Percentiles rank a stretch among this genome's conserved stretches.
These are phyloP conservation scores for Stagonosporopsis rhizophila DNA, from an alignment of 2,329 filamentous ascomycete genomes.

Conservation along the genomic window DNA sequence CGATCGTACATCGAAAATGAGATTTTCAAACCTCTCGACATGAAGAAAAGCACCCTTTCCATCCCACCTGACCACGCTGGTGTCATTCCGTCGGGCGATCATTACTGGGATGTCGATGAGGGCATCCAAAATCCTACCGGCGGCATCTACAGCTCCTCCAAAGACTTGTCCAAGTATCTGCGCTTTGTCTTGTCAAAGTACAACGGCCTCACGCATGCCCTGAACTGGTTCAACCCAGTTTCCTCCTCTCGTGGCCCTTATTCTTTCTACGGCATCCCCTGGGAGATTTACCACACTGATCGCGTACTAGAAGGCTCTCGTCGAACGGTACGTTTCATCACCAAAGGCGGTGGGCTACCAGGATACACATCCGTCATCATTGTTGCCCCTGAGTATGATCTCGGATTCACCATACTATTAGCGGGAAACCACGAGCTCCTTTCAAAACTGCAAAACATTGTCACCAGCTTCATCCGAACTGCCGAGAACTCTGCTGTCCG, in stretches of 20 bases:
- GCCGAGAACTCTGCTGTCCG: constrained; percentile 44
- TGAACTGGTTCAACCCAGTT: constrained; percentile 55
- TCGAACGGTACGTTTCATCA: constrained; percentile 53
- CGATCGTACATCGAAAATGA: constrained; percentile 48
- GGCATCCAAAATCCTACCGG: constrained; percentile 55
- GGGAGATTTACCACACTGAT: constrained; percentile 56
- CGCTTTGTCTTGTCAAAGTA: constrained; percentile 53
- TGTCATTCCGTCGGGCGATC: constrained; percentile 46
- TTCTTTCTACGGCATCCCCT: constrained; percentile 57
- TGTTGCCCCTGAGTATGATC: constrained; percentile 53
- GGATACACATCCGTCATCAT: constrained; percentile 53
- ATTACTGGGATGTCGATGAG: constrained; percentile 53
- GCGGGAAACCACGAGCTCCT: constrained; percentile 37
- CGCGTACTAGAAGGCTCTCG: constrained; percentile 46
- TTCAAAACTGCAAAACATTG: constrained; percentile 34
- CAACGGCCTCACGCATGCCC: constrained; percentile 50
- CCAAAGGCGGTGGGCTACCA: constrained; percentile 54
- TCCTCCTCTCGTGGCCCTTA: constrained; percentile 47
- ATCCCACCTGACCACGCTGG: constrained; percentile 45
- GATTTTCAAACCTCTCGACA: constrained; percentile 49
- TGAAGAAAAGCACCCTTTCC: constrained; percentile 40
- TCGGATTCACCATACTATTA: constrained; percentile 53
- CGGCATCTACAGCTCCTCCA: constrained; percentile 52
- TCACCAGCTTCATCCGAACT: constrained; percentile 41
- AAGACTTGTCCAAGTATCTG: constrained; percentile 54